phyloP scores from a whole-genome alignment of 164 flowering plant species.

The Cinnamomum chago region DNA sequence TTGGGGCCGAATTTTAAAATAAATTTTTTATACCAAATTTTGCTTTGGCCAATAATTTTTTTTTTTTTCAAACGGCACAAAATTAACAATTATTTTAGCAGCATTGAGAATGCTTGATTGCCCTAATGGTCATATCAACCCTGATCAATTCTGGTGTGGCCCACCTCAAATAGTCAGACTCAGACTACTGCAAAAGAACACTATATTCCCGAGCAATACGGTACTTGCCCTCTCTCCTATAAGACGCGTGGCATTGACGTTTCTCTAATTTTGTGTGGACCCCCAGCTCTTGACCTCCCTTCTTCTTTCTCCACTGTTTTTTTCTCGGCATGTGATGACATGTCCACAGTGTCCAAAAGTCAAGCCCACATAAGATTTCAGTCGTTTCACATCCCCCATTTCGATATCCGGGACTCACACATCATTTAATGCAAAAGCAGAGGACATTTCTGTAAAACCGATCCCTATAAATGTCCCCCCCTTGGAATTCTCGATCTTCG shows the following conservation, averaged over 20 bases:
- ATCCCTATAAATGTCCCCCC: slow-evolving; percentile 11
- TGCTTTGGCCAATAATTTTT: neutral
- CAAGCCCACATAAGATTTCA: neutral
- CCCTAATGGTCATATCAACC: neutral
- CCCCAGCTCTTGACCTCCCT: neutral
- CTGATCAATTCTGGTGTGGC: neutral
- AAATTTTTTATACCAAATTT: no score
- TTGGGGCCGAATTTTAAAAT: no score
- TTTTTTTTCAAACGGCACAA: neutral
- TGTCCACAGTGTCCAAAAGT: neutral
- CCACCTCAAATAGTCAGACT: neutral
- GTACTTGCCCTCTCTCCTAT: neutral
- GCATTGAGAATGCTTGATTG: no score
- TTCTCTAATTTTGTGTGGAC: neutral
- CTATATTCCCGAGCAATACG: neutral
- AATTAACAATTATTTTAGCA: no score
- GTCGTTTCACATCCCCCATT: neutral
- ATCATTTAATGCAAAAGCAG: neutral
- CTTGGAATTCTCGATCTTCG: slow-evolving; percentile 41
- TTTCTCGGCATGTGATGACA: neutral
- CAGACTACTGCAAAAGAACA: no score
- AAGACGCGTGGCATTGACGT: neutral
- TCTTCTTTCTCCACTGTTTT: neutral
- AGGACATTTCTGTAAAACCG: slow-evolving; percentile 28
- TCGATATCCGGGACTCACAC: neutral